Evolutionary conservation across 2,329 filamentous ascomycete genomes (phyloP).

Genomic region (Venturia aucupariae): DNA sequence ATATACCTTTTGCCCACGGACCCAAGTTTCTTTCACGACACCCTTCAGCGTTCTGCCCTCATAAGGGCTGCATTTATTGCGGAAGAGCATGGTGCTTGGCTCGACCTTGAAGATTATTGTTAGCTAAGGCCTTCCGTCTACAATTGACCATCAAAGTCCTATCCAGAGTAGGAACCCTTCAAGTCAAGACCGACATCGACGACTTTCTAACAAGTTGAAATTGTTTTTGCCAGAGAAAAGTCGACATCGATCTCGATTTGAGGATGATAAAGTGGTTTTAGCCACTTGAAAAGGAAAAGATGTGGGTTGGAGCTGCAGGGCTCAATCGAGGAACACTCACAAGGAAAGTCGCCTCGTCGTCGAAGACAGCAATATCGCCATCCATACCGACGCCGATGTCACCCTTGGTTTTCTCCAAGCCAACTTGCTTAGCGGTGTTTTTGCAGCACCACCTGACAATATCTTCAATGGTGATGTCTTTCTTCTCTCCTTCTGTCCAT

Average conservation of each 20-base stretch:
- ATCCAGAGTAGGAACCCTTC: neutral
- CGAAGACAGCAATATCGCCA: constrained; percentile 86
- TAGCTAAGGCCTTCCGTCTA: neutral
- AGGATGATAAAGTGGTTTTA: neutral
- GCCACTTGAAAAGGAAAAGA: too few relatives aligned
- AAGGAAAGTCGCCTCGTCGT: constrained; percentile 70
- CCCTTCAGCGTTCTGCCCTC: constrained; percentile 71
- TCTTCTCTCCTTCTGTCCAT: constrained; percentile 63
- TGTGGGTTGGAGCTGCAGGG: neutral
- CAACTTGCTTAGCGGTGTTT: constrained; percentile 83
- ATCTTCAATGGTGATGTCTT: constrained; percentile 58
- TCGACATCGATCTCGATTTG: neutral
- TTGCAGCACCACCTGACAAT: constrained; percentile 77
- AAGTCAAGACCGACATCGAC: neutral
- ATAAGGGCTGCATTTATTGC: constrained; percentile 87
- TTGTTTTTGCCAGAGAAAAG: too few relatives aligned
- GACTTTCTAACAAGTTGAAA: too few relatives aligned
- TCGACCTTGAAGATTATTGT: constrained; percentile 27
- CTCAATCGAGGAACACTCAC: constrained; percentile 36
- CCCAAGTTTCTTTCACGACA: constrained; percentile 75
- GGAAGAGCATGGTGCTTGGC: constrained; percentile 80
- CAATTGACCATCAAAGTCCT: neutral
- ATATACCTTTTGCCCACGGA: constrained; percentile 69
- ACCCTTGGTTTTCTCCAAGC: constrained; percentile 73
- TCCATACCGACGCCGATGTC: constrained; percentile 72